Evolutionary conservation across 345 rosid species (phyloP).

Genomic region (Gossypium australe): DNA sequence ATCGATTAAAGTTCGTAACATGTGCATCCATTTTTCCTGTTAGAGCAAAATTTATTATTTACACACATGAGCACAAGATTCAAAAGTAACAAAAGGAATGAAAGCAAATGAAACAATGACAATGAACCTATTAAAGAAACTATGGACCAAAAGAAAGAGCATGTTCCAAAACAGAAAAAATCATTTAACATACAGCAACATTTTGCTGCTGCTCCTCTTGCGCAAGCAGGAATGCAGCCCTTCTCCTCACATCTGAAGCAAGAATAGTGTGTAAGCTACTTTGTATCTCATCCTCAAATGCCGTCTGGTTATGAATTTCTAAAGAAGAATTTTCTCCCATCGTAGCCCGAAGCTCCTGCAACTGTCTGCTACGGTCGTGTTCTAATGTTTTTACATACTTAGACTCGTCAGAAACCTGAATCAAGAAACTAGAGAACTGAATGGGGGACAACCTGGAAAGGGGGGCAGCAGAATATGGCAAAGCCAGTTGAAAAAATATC

Average conservation of each 20-base stretch:
- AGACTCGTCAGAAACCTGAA: constrained; percentile 77
- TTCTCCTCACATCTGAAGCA: constrained; percentile 78
- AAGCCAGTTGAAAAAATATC: neutral
- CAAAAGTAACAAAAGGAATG: neutral
- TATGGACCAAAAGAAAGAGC: constrained; percentile 5
- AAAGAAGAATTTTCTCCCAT: constrained; percentile 48
- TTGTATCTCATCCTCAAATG: constrained; percentile 78
- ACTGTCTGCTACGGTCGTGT: constrained; percentile 69
- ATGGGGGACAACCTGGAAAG: neutral
- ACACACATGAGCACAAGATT: constrained; percentile 8
- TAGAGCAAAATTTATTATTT: constrained; percentile 5
- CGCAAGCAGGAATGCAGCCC: constrained; percentile 56
- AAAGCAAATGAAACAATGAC: neutral
- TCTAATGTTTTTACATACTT: constrained; percentile 54
- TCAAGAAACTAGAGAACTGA: constrained; percentile 14
- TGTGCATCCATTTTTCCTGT: constrained; percentile 92
- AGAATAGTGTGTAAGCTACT: constrained; percentile 51
- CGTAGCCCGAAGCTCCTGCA: constrained; percentile 58
- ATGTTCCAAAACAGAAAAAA: neutral
- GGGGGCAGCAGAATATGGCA: neutral
- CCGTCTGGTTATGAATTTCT: constrained; percentile 48
- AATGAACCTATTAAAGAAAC: neutral
- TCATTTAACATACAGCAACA: constrained; percentile 47
- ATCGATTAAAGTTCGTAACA: constrained; percentile 89
- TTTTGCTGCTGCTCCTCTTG: constrained; percentile 90